Base-by-base conservation (phyloP, 192 early-diverging fungal genomes). In the Coemansia sp. region DNA sequence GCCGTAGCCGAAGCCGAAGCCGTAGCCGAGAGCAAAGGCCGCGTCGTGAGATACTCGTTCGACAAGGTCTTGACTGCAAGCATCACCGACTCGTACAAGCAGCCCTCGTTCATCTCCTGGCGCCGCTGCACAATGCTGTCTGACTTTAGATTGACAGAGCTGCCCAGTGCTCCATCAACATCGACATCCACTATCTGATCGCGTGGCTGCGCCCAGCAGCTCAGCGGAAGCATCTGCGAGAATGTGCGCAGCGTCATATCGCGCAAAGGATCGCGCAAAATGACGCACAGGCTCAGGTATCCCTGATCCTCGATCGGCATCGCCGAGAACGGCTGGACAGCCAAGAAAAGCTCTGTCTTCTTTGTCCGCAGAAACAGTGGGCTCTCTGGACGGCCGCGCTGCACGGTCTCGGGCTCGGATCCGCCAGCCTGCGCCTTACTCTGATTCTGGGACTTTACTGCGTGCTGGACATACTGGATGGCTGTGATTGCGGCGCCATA, bases 141-240 rank as follows among this genome's bases (percentile, higher is more conserved):
- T 0, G 66, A 18, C 12, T 60, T 67, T 72, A 72, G 67, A 69
- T 73, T 77, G 25, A 75, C 66, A n/a, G 68, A 38, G 52, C 58
- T 68, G 49, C 74, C 73, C 60, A 82, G 67, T 51, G 79, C 68
- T 20, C 60, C 69, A 56, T 80, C 78, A 52, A 80, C 69, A 48
- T 80, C 78, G 4, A 67, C 73, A 7, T 73, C 78, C 10, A 80
- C 78, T 42, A 80, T 80, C 80, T 82, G 80, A 51, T 83, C 80
- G 52, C 61, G 72, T 60, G 80, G 80, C 66, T 71, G 49, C 22
- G 72, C 72, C 80, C 80, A 83, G 71, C 72, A 75, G 59, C 66
- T 72, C 59, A 83, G 69, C 1, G 80, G 80, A 4, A 83, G 80
- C 80, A 83, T 83, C 71, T 83, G 80, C 31, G 80, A 83, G 62